Evolutionary conservation across 1,139 yeast species (phyloP), one percentile per base, ranked within the genome.

Genomic region (Suhomyces coccinellae): DNA sequence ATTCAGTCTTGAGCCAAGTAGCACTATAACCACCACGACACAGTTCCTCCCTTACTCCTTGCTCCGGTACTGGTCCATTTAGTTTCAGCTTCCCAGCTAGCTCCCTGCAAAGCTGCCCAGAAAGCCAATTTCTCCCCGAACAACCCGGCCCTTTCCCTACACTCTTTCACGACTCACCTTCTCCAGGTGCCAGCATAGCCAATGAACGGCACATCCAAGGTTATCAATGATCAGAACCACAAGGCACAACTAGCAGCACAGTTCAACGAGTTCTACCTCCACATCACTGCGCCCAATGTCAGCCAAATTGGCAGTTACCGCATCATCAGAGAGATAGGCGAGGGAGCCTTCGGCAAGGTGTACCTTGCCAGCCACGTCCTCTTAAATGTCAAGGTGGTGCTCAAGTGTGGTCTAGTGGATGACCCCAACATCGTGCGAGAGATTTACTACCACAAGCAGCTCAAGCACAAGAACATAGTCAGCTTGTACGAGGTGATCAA

Each of bases 351-450:
- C 72, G 97, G 98, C 7, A 87, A 87, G 58, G 96, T 90, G 1
- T 93, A 86, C 59, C 69, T 91, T 36, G 98, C 97, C 1, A 71
- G 72, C 28, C 98, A 93, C 60, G 77, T 77, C 38, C 72, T 89
- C 40, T 76, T 96, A 10, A 82, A 82, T 47, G 74, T 82, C 17
- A 83, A 84, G 56, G 96, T 88, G 4, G 98, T 95, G 26, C 66
- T 93, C 47, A 93, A 93, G 58, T 85, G 93, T 48, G 95, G 97
- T 2, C 73, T 79, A n/a, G 80, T 84, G 45, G 80, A 79, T 46
- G 96, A 88, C 60, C 91, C 96, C 26, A 90, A 90, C 57, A 77
- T 93, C n/a, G 96, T 91, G 27, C 72, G 97, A 48, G 99, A 93
- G 58, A 89, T 89, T 30, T 90, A 87, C 59, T 95, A 90, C 60